Evolutionary conservation across 2,329 filamentous ascomycete species (phyloP).

Genomic region (Pyrenophora tritici-repentis): DNA sequence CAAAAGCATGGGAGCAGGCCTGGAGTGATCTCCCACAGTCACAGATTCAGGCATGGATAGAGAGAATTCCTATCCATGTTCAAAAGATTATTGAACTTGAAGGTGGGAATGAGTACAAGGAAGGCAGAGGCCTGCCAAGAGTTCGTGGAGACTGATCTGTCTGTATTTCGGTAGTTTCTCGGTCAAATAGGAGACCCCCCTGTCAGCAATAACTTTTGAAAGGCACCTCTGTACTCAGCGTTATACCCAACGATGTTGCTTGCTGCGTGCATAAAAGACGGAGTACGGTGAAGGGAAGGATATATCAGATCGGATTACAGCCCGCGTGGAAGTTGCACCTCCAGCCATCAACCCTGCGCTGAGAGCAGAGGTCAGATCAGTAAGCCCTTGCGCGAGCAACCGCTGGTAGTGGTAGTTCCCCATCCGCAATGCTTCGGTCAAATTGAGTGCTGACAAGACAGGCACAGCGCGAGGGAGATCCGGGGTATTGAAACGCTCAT

Average conservation of each 20-base stretch:
- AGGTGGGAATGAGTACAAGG: no score
- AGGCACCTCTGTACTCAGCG: no score
- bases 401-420: constrained; percentile 16
- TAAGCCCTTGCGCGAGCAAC: constrained; percentile 36
- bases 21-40: no score
- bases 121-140: no score
- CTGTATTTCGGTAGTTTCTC: no score
- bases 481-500: constrained; percentile 15
- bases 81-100: no score
- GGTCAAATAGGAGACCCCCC: no score
- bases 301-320: constrained; percentile 3
- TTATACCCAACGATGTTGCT: not conserved
- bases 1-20: no score
- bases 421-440: constrained; percentile 14
- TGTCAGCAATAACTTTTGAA: no score
- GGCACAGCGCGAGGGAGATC: constrained; percentile 16
- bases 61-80: no score
- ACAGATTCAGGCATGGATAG: no score
- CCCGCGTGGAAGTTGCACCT: constrained; percentile 19
- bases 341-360: constrained; percentile 23
- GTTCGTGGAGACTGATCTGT: no score
- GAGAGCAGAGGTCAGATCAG: constrained; percentile 23
- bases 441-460: constrained; percentile 31
- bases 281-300: not conserved
- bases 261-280: not conserved